These are phyloP conservation scores for Plicaturopsis crispa DNA, from an alignment of 768 basidiomycete genomes.

Conservation along the genomic window DNA sequence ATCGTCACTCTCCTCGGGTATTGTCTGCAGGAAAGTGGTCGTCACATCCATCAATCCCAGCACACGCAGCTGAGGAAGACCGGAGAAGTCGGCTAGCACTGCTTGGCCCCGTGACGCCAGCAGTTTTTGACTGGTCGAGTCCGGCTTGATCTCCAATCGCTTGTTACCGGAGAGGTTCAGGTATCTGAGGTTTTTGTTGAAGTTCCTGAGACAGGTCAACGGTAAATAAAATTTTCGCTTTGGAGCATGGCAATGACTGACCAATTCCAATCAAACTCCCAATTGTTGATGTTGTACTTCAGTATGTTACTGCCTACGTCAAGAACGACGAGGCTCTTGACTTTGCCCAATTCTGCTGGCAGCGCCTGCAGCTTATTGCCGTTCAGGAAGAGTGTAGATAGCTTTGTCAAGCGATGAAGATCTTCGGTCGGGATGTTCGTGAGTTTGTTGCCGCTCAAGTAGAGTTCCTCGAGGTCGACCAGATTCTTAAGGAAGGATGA, in stretches of 20 bases:
- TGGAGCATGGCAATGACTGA: slow-evolving; percentile 25
- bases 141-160: slow-evolving; percentile 88
- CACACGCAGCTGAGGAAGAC: slow-evolving; percentile 77
- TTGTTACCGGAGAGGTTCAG: slow-evolving; percentile 98
- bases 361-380: slow-evolving; percentile 91
- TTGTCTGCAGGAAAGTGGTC: slow-evolving; percentile 52
- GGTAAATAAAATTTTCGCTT: not conserved
- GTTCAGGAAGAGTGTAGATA: slow-evolving; percentile 81
- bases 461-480: slow-evolving; percentile 71
- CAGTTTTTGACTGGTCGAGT: slow-evolving; percentile 27
- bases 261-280: slow-evolving; percentile 99
- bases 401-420: slow-evolving; percentile 56
- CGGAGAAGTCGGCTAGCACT: slow-evolving; percentile 75
- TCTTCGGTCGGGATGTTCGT: slow-evolving; percentile 88
- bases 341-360: slow-evolving; percentile 83
- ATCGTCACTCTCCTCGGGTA: slow-evolving; percentile 81
- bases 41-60: slow-evolving; percentile 98
- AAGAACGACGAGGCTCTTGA: slow-evolving; percentile 68
- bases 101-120: slow-evolving; percentile 22
- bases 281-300: slow-evolving; percentile 97
- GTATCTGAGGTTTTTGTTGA: slow-evolving; percentile 87
- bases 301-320: slow-evolving; percentile 92
- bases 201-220: slow-evolving; percentile 59
- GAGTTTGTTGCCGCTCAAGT: slow-evolving; percentile 92
- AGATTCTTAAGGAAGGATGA: slow-evolving; percentile 67